Conservation (phyloP, 768 basidiomycete species). For the Lyophyllum semitale region DNA sequence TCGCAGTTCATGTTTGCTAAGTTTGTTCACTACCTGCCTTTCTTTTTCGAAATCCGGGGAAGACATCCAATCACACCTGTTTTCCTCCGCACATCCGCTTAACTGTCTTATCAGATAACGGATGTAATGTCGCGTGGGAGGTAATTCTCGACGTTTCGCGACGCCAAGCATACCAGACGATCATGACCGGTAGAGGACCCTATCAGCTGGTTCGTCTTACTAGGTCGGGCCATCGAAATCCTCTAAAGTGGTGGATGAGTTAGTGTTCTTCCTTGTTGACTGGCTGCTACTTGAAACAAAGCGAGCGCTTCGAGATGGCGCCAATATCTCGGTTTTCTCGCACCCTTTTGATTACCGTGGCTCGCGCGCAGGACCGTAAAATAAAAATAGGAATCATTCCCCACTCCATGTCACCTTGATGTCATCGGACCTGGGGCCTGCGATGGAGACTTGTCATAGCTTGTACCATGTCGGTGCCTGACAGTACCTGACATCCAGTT, state of each 20-base stretch:
- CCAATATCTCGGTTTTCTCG: neutral
- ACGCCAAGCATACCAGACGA: constrained; percentile 55
- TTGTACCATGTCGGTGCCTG: too few relatives aligned
- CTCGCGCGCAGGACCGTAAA: neutral
- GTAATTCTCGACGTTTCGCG: constrained; percentile 22
- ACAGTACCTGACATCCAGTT: too few relatives aligned
- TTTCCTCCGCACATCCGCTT: neutral
- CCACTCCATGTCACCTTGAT: neutral
- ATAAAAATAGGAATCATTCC: neutral
- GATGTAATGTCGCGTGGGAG: constrained; percentile 54
- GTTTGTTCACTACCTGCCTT: constrained; percentile 6
- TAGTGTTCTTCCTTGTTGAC: constrained; percentile 50
- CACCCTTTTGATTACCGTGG: neutral
- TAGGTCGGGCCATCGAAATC: constrained; percentile 60
- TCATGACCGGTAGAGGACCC: constrained; percentile 35
- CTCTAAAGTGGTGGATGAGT: constrained; percentile 56
- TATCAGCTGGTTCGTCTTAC: constrained; percentile 72
- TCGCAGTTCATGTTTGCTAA: constrained; percentile 13
- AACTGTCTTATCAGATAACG: constrained; percentile 32
- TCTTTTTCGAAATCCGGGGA: constrained; percentile 6
- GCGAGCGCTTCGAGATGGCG: neutral
- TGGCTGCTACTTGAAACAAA: neutral
- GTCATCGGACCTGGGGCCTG: constrained; percentile 2
- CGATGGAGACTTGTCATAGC: too few relatives aligned
- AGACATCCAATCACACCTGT: neutral